Evolutionary conservation across 202 grass and related monocot genomes (phyloP), one percentile per base, ranked within the genome.

Genomic region (Panicum hallii): DNA sequence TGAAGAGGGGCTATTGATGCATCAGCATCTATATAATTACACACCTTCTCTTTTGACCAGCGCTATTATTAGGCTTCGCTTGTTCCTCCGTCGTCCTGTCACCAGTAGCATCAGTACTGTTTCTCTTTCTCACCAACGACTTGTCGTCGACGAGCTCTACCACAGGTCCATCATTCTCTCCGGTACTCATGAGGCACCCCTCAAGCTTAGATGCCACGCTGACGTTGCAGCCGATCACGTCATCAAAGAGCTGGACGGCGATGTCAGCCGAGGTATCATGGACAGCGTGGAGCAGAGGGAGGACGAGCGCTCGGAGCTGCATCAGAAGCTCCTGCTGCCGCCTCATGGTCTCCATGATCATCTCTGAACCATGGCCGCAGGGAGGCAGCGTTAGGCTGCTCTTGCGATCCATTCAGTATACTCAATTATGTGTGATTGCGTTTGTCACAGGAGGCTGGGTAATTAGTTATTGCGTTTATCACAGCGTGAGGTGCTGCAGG

Each of bases 141-240:
- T 79, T 50, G 6, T 81, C 23, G 3, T 58, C 42, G 32, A 48
- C 6, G 12, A 56, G 6, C 11, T 76, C 73, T 14, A 2, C 53
- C 1, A 0, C 32, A 5, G 53, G 11, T 38, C 17, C 53, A 20
- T 1, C 72, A 54, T 10, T n/a, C n/a, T n/a, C 26, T 26, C 26
- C 46, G 16, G 28, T 30, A 34, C 5, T 11, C 58, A 32, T 32
- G 60, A 62, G 48, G 30, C 47, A 54, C 4, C 30, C 9, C 11
- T 64, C 42, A 48, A 78, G 57, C 15, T 1, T 32, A 7, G 56
- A 63, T 45, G 61, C 57, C 22, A 78, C 56, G 56, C 23, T 32
- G n/a, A 63, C 48, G 75, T 78, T 78, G 84, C 84, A 86, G 36
- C 46, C 5, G 46, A 86, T 80, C 7, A 73, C 76, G 7, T 80